phyloP scores from a whole-genome alignment of 2,329 filamentous ascomycete genomes.

The Aureobasidium mangrovei region DNA sequence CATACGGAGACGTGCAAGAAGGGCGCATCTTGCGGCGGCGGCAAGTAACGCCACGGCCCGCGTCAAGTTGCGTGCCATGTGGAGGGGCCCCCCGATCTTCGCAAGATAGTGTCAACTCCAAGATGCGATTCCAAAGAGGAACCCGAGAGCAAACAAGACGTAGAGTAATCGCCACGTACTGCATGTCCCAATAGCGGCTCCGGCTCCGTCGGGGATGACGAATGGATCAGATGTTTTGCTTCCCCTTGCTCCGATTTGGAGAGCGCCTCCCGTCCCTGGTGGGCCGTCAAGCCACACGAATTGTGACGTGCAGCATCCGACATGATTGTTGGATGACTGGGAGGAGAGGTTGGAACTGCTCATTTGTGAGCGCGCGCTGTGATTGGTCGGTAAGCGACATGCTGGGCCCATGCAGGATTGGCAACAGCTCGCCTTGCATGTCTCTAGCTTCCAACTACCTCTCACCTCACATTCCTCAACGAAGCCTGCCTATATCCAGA shows the following conservation, averaged over 20 bases:
- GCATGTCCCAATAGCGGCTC: conserved; percentile 2
- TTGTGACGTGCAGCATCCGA: conserved; percentile 13
- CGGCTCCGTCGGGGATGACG: conserved; percentile 3
- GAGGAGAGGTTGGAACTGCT: conserved; percentile 12
- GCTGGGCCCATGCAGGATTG: neutral
- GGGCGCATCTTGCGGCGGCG: conserved; percentile 6
- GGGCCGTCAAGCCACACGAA: conserved; percentile 6
- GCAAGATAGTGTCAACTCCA: neutral
- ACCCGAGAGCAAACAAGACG: neutral
- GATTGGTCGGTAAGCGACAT: conserved; percentile 11
- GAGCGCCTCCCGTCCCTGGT: conserved; percentile 6
- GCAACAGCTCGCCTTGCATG: conserved; percentile 6
- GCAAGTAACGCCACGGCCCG: conserved; percentile 11
- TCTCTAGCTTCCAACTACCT: conserved; percentile 5
- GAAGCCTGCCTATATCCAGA: conserved; percentile 7
- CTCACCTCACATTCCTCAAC: conserved; percentile 11
- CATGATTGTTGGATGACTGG: conserved; percentile 2
- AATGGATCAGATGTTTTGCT: conserved; percentile 11
- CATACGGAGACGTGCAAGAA: conserved; percentile 8
- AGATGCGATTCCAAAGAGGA: neutral
- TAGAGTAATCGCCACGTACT: neutral
- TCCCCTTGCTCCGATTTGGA: conserved; percentile 11
- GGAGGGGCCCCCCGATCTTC: neutral
- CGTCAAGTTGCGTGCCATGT: conserved; percentile 5
- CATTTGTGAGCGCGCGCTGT: conserved; percentile 4